Evolutionary conservation across 129 eudicot genomes (phyloP).

Genomic region (Apium graveolens): DNA sequence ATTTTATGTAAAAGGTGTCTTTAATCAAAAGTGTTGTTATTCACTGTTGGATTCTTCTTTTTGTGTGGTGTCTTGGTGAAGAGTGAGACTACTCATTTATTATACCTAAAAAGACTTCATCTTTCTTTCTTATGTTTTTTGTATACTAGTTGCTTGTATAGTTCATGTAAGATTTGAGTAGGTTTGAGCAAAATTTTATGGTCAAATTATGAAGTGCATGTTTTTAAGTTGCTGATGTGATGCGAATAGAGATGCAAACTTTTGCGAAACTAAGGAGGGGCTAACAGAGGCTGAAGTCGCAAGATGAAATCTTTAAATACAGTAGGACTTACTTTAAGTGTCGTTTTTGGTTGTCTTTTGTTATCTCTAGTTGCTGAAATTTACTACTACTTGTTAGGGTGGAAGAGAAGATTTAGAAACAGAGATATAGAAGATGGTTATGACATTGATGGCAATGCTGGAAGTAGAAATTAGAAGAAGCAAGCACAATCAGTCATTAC

Average conservation of each 20-base stretch:
- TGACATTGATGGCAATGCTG: slow-evolving; percentile 15
- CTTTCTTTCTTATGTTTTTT: slow-evolving; percentile 13
- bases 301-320: slow-evolving; percentile 69
- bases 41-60: slow-evolving; percentile 14
- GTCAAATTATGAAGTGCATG: background rate
- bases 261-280: too few species aligned
- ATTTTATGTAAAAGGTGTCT: slow-evolving; percentile 25
- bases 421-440: slow-evolving; percentile 37
- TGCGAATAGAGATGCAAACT: background rate
- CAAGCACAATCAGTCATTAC: slow-evolving; percentile 51
- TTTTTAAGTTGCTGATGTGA: slow-evolving; percentile 21
- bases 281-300: background rate
- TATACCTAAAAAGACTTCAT: slow-evolving; percentile 9
- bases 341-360: slow-evolving; percentile 69
- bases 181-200: slow-evolving; percentile 13
- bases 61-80: slow-evolving; percentile 23
- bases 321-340: slow-evolving; percentile 67
- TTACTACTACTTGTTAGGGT: slow-evolving; percentile 77
- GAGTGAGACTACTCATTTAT: slow-evolving; percentile 32
- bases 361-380: slow-evolving; percentile 73
- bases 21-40: slow-evolving; percentile 16
- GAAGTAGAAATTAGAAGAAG: slow-evolving; percentile 38
- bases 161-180: slow-evolving; percentile 16
- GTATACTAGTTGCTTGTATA: slow-evolving; percentile 22
- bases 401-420: slow-evolving; percentile 53